A percentile compares a stretch with the other conserved stretches of the same genome.
phyloP scores from a whole-genome alignment of 2,329 filamentous ascomycete species.

The Aspergillus quadricinctus region DNA sequence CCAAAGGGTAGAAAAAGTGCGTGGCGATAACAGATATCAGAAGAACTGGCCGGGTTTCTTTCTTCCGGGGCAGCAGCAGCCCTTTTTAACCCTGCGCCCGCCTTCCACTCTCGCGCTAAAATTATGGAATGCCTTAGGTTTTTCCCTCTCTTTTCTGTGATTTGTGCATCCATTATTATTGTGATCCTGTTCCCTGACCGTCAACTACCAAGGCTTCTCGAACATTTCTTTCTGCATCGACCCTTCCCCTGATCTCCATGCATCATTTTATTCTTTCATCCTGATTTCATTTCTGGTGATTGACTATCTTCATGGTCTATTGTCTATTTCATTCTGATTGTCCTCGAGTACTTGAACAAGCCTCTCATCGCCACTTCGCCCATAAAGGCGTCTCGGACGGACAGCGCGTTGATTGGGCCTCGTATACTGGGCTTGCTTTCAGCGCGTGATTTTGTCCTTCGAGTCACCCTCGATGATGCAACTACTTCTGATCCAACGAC shows the following conservation, averaged over 20 bases:
- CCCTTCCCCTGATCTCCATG: background rate
- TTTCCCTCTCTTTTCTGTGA: background rate
- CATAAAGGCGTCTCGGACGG: conserved; percentile 8
- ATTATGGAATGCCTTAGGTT: conserved; percentile 8
- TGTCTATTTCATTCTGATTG: background rate
- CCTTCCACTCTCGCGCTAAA: conserved; percentile 16
- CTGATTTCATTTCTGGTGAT: background rate
- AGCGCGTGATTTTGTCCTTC: conserved; percentile 7
- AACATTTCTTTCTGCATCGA: background rate
- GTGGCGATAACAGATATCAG: conserved; percentile 14
- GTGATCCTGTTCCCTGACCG: background rate
- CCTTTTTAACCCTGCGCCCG: conserved; percentile 36
- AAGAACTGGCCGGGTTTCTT: conserved; percentile 13
- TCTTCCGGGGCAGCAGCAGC: conserved; percentile 19
- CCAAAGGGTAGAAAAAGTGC: conserved; percentile 6
- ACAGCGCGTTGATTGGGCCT: conserved; percentile 12
- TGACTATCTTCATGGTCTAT: background rate
- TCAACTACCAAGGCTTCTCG: background rate
- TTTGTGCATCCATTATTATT: background rate
- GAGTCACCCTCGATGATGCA: background rate
- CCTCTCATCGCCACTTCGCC: conserved; percentile 11
- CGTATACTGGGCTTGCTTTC: background rate
- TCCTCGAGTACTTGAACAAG: background rate
- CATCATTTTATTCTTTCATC: background rate
- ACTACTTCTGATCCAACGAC: background rate